These are phyloP conservation scores for Marvania coccoides DNA, from an alignment of 139 green algal genomes.

Conservation along the genomic window DNA sequence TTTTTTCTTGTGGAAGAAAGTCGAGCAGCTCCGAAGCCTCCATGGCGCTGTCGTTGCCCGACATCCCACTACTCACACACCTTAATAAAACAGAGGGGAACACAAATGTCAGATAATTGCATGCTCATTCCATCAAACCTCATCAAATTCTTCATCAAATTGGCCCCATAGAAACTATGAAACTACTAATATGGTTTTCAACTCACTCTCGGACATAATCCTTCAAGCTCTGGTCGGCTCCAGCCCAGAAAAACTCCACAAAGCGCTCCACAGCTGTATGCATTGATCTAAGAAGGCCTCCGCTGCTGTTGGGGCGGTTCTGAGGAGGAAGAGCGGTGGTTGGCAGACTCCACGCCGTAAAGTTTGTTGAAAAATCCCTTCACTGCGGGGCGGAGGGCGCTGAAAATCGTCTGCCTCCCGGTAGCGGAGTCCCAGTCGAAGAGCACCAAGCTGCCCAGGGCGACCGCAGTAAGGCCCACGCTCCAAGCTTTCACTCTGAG, in stretches of 20 bases:
- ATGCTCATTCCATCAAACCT: no score
- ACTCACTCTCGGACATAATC: conserved; percentile 12
- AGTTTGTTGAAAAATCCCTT: conserved; percentile 27
- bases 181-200: neutral
- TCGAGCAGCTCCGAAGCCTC: no score
- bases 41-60: no score
- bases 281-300: no score
- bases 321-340: neutral
- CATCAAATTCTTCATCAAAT: no score
- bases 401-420: conserved; percentile 28
- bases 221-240: neutral
- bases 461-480: conserved; percentile 13
- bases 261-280: neutral
- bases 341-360: conserved; percentile 7
- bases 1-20: no score
- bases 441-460: conserved; percentile 6
- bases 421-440: conserved; percentile 23
- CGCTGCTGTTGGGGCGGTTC: neutral
- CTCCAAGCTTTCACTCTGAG: conserved; percentile 30
- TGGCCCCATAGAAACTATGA: no score
- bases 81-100: no score
- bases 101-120: no score
- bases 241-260: neutral
- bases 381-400: conserved; percentile 22
- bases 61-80: no score